phyloP scores from a whole-genome alignment of 129 eudicot species.

The Glebionis coronaria region DNA sequence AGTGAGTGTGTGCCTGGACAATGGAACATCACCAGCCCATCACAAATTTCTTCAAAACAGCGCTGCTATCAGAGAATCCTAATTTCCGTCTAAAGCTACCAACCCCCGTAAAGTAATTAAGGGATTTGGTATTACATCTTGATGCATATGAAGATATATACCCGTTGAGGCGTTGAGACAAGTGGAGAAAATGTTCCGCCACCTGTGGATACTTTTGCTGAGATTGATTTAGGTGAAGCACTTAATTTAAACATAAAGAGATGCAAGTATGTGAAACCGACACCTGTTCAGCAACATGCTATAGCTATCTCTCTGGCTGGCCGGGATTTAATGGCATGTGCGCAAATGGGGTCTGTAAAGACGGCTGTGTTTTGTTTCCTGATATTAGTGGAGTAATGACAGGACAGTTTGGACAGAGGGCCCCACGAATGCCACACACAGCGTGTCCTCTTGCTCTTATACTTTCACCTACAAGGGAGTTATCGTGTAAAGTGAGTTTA shows the following conservation, averaged over 20 bases:
- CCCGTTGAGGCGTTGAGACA: conserved; percentile 93
- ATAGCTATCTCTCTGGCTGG: conserved; percentile 74
- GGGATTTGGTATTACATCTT: no score
- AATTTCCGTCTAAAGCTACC: no score
- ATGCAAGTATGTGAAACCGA: conserved; percentile 88
- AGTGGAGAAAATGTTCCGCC: conserved; percentile 87
- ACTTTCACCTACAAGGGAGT: conserved; percentile 82
- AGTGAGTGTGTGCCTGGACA: no score
- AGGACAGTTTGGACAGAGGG: conserved; percentile 41
- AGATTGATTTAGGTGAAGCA: conserved; percentile 79
- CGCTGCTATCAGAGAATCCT: no score
- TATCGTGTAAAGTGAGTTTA: conserved; percentile 66
- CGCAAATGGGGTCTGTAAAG: conserved; percentile 87
- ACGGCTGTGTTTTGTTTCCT: conserved; percentile 91
- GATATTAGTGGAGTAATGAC: conserved; percentile 77
- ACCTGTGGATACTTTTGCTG: conserved; percentile 82
- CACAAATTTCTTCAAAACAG: no score
- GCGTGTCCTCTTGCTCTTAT: conserved; percentile 83
- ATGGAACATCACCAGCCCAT: no score
- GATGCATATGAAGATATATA: conserved; percentile 90
- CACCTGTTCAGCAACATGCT: conserved; percentile 79
- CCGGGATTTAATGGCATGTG: conserved; percentile 84
- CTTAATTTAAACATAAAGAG: conserved; percentile 67
- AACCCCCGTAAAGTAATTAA: no score
- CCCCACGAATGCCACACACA: conserved; percentile 61